Evolutionary conservation across 345 rosid genomes (phyloP).

Genomic region (Eucalyptus pumila): DNA sequence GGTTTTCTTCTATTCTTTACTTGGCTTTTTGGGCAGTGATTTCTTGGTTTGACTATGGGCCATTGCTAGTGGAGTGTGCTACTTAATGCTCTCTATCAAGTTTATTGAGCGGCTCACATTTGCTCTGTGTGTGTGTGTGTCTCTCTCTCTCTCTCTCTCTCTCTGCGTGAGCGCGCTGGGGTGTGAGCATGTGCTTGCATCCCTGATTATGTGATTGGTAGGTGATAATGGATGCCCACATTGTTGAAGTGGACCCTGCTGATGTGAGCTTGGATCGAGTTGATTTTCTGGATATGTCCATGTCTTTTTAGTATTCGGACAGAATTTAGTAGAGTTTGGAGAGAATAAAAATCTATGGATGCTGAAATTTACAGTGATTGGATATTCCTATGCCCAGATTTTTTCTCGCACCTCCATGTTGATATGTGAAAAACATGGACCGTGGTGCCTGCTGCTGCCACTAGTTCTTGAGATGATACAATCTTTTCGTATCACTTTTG

Average conservation of each 20-base stretch:
- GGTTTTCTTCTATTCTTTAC: neutral
- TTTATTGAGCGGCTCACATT: constrained; percentile 3
- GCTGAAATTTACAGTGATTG: neutral
- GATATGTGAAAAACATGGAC: neutral
- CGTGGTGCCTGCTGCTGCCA: neutral
- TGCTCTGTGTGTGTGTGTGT: too few relatives aligned
- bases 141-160: constrained; percentile 6
- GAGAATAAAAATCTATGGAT: neutral
- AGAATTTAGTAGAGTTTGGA: neutral
- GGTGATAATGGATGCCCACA: neutral
- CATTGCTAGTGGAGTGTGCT: constrained; percentile 30
- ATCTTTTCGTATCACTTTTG: neutral
- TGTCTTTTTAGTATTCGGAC: neutral
- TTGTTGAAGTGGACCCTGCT: neutral
- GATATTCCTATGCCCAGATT: neutral
- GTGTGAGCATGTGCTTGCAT: constrained; percentile 7
- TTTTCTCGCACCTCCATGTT: neutral
- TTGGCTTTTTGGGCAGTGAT: constrained; percentile 5
- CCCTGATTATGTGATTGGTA: constrained; percentile 16
- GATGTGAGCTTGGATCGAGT: neutral
- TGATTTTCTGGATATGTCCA: neutral
- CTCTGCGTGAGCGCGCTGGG: neutral
- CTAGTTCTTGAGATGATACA: neutral
- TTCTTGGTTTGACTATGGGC: constrained; percentile 30
- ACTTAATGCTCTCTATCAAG: constrained; percentile 26